These are phyloP conservation scores for Russula earlei DNA, from an alignment of 768 basidiomycete genomes.

Conservation along the genomic window DNA sequence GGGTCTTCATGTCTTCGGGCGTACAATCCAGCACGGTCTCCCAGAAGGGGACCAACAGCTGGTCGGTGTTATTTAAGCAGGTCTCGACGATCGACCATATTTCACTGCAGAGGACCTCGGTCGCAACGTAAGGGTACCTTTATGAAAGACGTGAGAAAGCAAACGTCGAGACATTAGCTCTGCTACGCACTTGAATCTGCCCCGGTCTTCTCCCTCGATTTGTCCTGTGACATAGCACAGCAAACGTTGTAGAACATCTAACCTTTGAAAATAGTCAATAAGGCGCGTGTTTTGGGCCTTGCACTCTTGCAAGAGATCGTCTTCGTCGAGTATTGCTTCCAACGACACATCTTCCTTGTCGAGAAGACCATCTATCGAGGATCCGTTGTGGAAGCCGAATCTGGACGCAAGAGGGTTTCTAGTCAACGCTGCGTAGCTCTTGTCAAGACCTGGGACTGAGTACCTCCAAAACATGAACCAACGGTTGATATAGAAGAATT, in stretches of 20 bases:
- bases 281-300: constrained; percentile 88
- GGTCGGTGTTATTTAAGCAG: constrained; percentile 59
- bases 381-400: constrained; percentile 87
- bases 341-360: constrained; percentile 85
- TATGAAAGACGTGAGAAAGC: background rate
- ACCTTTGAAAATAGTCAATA: constrained; percentile 77
- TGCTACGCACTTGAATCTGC: constrained; percentile 69
- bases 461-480: constrained; percentile 21
- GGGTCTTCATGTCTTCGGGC: constrained; percentile 78
- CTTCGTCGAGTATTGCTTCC: constrained; percentile 87
- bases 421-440: background rate
- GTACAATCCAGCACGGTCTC: constrained; percentile 74
- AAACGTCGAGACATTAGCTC: constrained; percentile 7
- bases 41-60: constrained; percentile 84
- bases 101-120: constrained; percentile 92
- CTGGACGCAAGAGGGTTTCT: constrained; percentile 30
- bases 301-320: constrained; percentile 90
- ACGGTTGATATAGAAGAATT: background rate
- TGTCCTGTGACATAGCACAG: constrained; percentile 81
- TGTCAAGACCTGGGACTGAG: background rate
- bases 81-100: constrained; percentile 94
- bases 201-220: constrained; percentile 72
- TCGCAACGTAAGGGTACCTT: constrained; percentile 88
- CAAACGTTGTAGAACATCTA: constrained; percentile 71
- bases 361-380: constrained; percentile 81